Evolutionary conservation across 2,329 filamentous ascomycete genomes (phyloP), one percentile per base, ranked within the genome.

Genomic region (Teratosphaeria pseudoeucalypti): DNA sequence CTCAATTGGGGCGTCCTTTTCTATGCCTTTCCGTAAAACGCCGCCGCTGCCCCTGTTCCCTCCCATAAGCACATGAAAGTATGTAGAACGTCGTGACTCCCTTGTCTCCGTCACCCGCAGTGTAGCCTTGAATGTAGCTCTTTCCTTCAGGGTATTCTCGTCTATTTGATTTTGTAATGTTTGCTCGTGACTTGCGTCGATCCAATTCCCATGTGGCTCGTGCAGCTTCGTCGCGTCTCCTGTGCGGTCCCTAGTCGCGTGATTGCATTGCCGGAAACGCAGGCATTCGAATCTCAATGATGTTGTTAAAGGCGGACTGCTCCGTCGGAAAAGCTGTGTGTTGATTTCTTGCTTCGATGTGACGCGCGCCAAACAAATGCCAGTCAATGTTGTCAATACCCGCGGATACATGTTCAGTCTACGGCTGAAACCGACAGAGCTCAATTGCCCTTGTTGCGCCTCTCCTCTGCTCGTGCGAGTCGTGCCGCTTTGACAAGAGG

Each of bases 401-500:
- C 23, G 23, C 23, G 23, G 23, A 23, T 23, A 23, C 23, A 58
- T 39, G 57, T 26, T n/a, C 52, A 52, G n/a, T 55, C 52, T 58
- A 19, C 27, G 52, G 14, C 14, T 19, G 43, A 52, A 43, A 16
- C 23, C 32, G 53, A 58, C 34, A 29, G 11, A 32, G 54, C 23
- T 65, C 57, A 69, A 34, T 61, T 66, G 61, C 77, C 77, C 71
- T 80, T 81, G 68, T 78, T 79, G 61, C 73, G 73, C 39, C 75
- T 73, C 76, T 97, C 92, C 70, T 92, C 87, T 29, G 88, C 88
- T 73, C 92, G 84, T 64, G 91, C 91, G 72, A 90, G 85, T 65
- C 92, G 84, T 55, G 92, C 92, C 52, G 91, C 88, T 70, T 87
- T 85, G 57, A 97, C 92, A 61, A 97, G 82, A 10, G 92, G 92